A percentile compares a stretch with the other conserved stretches of the same genome.
phyloP scores from a whole-genome alignment of 2,329 filamentous ascomycete species.

The Esteya vermicola region DNA sequence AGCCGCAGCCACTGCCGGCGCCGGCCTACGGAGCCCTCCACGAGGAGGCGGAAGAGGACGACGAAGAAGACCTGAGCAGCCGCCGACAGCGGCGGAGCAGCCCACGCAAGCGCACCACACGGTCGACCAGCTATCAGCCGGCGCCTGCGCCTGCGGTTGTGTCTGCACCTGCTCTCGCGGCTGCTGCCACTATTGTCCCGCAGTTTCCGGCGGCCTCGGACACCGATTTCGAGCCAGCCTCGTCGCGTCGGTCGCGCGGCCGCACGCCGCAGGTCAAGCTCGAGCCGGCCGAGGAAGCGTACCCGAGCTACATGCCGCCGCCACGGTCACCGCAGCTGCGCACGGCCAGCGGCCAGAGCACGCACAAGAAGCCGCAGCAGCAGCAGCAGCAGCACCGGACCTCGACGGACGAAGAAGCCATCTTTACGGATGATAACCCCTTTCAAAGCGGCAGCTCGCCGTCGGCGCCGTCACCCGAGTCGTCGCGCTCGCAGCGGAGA shows the following conservation, averaged over 20 bases:
- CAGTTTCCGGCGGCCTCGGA: too few species aligned
- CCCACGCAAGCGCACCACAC: slow-evolving; percentile 39
- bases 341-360: slow-evolving; percentile 22
- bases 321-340: slow-evolving; percentile 37
- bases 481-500: slow-evolving; percentile 1
- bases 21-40: too few species aligned
- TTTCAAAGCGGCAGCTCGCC: slow-evolving; percentile 80
- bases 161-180: too few species aligned
- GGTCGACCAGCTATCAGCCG: slow-evolving; percentile 37
- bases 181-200: too few species aligned
- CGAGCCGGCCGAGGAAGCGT: slow-evolving; percentile 37
- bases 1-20: slow-evolving; percentile 32
- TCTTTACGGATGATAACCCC: slow-evolving; percentile 77
- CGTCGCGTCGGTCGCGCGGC: slow-evolving; percentile 35
- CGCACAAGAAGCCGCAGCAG: too few species aligned
- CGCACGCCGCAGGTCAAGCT: slow-evolving; percentile 39
- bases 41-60: slow-evolving; percentile 29
- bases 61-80: not conserved
- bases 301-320: slow-evolving; percentile 3
- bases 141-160: slow-evolving; percentile 30
- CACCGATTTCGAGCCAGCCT: slow-evolving; percentile 22
- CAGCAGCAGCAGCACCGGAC: slow-evolving; percentile 29
- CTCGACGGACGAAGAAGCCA: slow-evolving; percentile 19
- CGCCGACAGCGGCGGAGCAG: slow-evolving; percentile 24
- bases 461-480: slow-evolving; percentile 19